Evolutionary conservation across 2,329 filamentous ascomycete genomes (phyloP), one percentile per base, ranked within the genome.

Genomic region (Epichloe elymi): DNA sequence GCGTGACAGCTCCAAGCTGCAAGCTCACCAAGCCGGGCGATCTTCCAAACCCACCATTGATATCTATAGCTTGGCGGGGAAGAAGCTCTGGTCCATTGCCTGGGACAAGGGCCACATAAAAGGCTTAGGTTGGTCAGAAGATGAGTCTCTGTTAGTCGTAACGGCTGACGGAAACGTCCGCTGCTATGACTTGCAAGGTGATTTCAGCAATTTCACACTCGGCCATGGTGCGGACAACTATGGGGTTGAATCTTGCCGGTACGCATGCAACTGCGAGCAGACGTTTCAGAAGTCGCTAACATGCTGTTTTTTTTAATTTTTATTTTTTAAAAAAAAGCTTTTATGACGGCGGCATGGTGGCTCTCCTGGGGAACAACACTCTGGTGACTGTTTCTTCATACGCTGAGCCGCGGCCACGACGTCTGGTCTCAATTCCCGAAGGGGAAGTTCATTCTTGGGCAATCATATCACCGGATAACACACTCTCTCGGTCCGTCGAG

Each of bases 41-140:
- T 74, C 82, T 15, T 73, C 81, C 15, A 95, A 90, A 68, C 83
- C 88, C 19, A 86, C 82, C 60, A 95, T 98, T 69, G 89, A 96
- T 64, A 82, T 98, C 50, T 96, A 96, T 73, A 95, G 87, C 63
- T 91, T 85, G 66, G 85, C 93, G 11, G 93, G 93, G 50, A 93
- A 89, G 72, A 80, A 88, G 52, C 84, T 98, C 55, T 83, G 85
- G 60, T 82, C 80, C 63, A 88, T 96, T 57, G 80, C 85, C 65
- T 97, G 91, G 90, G 91, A 97, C 60, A 88, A 90, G 69, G 88
- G 88, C 44, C 74, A 82, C 3, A 87, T 98, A 62, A 86, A 84
- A 65, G 89, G 88, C 2, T 75, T 98, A 19, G 93, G 93, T 36
- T 98, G 93, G 93, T 95, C 90, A 19, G 91, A 95, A 61, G 88